phyloP scores from a whole-genome alignment of 257 asterid genomes.

The Nicotiana tabacum region DNA sequence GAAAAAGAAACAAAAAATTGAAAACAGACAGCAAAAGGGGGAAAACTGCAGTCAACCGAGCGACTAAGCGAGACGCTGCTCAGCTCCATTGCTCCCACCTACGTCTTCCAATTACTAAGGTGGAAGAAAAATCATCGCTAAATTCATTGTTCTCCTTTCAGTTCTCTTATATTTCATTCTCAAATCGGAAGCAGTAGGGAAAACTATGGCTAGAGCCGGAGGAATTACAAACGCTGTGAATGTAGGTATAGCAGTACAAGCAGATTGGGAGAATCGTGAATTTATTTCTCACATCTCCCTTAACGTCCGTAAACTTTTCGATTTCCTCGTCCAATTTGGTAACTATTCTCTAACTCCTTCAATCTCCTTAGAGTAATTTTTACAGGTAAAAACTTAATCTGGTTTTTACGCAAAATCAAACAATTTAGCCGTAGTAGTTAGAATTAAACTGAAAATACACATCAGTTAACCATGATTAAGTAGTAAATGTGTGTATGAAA shows the following conservation, averaged over 20 bases:
- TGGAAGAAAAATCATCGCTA: background rate
- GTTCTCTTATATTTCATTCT: background rate
- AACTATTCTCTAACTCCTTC: background rate
- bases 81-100: too few species aligned
- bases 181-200: background rate
- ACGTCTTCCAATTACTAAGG: too few species aligned
- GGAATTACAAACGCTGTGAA: slow-evolving; percentile 88
- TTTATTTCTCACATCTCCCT: slow-evolving; percentile 86
- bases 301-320: slow-evolving; percentile 84
- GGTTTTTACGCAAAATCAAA: too few species aligned
- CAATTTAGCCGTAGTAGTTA: too few species aligned
- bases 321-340: slow-evolving; percentile 90
- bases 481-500: too few species aligned
- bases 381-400: too few species aligned
- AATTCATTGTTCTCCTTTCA: background rate
- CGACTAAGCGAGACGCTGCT: too few species aligned
- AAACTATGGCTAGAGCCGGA: slow-evolving; percentile 77
- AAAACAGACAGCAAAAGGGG: background rate
- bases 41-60: too few species aligned
- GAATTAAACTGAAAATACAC: too few species aligned
- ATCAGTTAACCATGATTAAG: too few species aligned
- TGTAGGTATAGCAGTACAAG: slow-evolving; percentile 96
- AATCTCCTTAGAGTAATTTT: background rate
- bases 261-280: slow-evolving; percentile 96
- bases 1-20: background rate